phyloP scores from a whole-genome alignment of 371 early-diverging fungal species.

The Vairimorpha apis region DNA sequence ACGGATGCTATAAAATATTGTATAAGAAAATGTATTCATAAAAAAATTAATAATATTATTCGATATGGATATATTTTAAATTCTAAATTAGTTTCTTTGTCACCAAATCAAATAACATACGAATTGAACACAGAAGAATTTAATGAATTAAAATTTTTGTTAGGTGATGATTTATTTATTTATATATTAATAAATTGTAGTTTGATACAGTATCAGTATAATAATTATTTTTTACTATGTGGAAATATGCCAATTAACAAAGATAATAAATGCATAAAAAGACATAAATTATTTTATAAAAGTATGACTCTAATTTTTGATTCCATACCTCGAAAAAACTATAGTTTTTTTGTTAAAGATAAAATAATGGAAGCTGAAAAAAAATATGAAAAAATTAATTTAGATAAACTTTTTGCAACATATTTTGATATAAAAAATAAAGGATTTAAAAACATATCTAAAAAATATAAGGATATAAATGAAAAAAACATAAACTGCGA shows the following conservation, averaged over 20 bases:
- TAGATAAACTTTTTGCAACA: constrained; percentile 3
- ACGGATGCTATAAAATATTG: not conserved
- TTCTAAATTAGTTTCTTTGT: not conserved
- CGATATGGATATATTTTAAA: not conserved
- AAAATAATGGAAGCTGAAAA: constrained; percentile 4
- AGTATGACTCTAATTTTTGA: not conserved
- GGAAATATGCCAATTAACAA: constrained; percentile 35
- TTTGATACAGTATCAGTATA: constrained; percentile 20
- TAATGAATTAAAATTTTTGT: no score
- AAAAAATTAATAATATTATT: not conserved
- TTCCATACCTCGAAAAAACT: no score
- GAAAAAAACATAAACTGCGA: not conserved
- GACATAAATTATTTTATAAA: constrained; percentile 40
- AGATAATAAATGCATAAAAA: constrained; percentile 4
- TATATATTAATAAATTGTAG: constrained; percentile 44
- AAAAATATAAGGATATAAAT: no score
- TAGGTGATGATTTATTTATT: constrained; percentile 47
- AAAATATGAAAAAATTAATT: constrained; percentile 2
- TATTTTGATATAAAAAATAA: constrained; percentile 12
- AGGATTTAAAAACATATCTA: no score
- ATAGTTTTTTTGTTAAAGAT: no score
- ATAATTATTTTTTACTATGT: constrained; percentile 23
- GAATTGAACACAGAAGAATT: not conserved
- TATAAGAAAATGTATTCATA: not conserved
- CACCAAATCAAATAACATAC: not conserved